phyloP scores from a whole-genome alignment of 2,329 filamentous ascomycete genomes.

The Ophiostoma fasciatum region DNA sequence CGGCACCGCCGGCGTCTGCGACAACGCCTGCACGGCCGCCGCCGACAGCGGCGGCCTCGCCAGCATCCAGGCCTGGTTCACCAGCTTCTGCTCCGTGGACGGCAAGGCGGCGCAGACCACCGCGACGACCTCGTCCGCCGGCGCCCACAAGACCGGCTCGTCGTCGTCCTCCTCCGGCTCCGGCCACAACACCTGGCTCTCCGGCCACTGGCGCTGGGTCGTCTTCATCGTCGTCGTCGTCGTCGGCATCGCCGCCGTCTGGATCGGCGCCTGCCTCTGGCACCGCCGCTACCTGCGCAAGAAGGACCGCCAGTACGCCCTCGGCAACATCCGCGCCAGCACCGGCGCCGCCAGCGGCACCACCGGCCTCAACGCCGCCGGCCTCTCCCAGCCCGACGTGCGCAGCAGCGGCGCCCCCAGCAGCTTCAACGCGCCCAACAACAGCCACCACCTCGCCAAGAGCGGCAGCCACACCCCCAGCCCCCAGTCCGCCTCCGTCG shows the following conservation, averaged over 20 bases:
- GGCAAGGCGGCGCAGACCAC: constrained; percentile 21
- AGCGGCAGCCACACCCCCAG: no score
- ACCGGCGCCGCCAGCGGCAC: constrained; percentile 19
- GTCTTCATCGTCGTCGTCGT: constrained; percentile 65
- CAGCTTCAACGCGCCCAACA: no score
- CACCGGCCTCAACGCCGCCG: constrained; percentile 15
- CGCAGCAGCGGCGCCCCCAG: no score
- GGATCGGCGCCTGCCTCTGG: constrained; percentile 53
- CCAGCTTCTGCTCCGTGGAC: constrained; percentile 42
- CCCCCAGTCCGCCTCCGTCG: no score
- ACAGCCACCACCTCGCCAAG: no score
- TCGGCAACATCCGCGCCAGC: constrained; percentile 22
- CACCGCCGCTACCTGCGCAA: constrained; percentile 60
- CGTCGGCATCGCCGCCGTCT: constrained; percentile 51
- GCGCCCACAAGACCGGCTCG: constrained; percentile 6
- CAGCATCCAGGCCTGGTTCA: constrained; percentile 57
- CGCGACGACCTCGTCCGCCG: constrained; percentile 16
- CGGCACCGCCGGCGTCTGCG: constrained; percentile 46
- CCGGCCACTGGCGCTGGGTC: constrained; percentile 64
- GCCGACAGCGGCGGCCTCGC: constrained; percentile 32
- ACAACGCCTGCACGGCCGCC: constrained; percentile 36
- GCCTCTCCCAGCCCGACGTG: constrained; percentile 18
- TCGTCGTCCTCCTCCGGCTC: not conserved
- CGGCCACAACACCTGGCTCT: no score
- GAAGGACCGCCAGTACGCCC: constrained; percentile 42